Evolutionary conservation across 106 monocot species (phyloP), one percentile per base, ranked within the genome.

Genomic region (Chionographis japonica): DNA sequence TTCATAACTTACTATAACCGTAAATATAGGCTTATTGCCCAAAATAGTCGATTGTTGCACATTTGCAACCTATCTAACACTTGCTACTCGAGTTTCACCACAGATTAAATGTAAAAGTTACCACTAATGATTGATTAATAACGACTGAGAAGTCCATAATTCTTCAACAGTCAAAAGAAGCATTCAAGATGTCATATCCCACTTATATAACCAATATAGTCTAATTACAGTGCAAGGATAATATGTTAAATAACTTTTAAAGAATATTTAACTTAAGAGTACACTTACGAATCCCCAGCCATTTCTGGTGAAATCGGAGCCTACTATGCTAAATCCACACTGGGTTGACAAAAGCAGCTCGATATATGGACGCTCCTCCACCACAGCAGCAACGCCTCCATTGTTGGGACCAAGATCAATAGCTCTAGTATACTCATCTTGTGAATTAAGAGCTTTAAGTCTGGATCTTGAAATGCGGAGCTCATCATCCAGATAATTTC

Each of bases 231-330:
- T 27, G 27, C 27, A 60, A 46, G 9, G 46, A 16, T 40, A 41
- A 62, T 4, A 62, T 12, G 10, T 3, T 4, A 20, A 35, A 40
- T 40, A 12, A 40, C 4, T 0, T 12, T 3, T 4, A 20, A 35
- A 40, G 8, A 12, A 40, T 16, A 14, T 12, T 3, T 3, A 37
- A 14, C 14, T 54, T 49, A 35, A 51, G 37, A 54, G 72, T 11
- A 27, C 70, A 80, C 94, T 86, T 75, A 94, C 94, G 69, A 94
- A 94, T 53, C 94, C 94, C 94, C 94, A 94, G 14, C 94, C 90
- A 42, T 61, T 85, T 76, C 62, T 94, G 27, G 90, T 94, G 65
- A 94, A 94, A 10, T 94, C 90, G 16, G 79, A 74, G 43, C 94
- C 94, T 3, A 83, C 67, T 55, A 79, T 57, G 0, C 85, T 43